These are phyloP conservation scores for Hemileccinum rubropunctum DNA, from an alignment of 768 basidiomycete genomes.

Conservation along the genomic window DNA sequence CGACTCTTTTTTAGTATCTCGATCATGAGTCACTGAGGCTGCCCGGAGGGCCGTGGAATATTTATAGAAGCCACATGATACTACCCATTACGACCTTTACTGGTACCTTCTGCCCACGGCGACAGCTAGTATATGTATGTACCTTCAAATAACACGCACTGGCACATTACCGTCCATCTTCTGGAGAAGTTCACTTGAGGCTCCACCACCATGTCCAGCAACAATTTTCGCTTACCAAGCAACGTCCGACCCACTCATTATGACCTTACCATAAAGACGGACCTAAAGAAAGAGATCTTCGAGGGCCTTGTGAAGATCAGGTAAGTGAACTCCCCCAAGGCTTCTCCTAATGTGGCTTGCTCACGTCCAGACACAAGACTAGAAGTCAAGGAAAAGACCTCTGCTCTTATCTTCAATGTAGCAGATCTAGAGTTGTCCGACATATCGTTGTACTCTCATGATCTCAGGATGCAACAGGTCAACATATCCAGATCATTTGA, in stretches of 20 bases:
- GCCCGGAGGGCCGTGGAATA: too few species aligned
- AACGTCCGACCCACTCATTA: conserved; percentile 74
- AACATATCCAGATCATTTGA: conserved; percentile 53
- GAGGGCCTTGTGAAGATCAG: conserved; percentile 72
- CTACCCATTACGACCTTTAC: too few species aligned
- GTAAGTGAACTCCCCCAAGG: conserved; percentile 53
- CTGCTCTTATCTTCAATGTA: conserved; percentile 63
- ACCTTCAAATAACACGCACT: too few species aligned
- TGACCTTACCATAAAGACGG: conserved; percentile 75
- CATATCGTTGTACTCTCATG: conserved; percentile 55
- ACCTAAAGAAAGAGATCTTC: conserved; percentile 75
- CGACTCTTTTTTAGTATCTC: too few species aligned
- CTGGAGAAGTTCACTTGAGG: too few species aligned
- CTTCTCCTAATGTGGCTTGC: conserved; percentile 23
- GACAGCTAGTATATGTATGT: too few species aligned
- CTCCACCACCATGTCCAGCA: conserved; percentile 9
- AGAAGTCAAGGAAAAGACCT: conserved; percentile 59
- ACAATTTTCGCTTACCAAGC: conserved; percentile 54
- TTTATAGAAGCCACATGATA: too few species aligned
- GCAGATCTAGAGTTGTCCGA: conserved; percentile 55
- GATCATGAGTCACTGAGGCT: too few species aligned
- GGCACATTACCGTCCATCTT: too few species aligned
- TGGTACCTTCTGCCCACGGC: too few species aligned
- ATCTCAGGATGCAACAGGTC: conserved; percentile 45
- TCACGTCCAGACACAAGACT: conserved; percentile 42